Base-by-base conservation (phyloP, 345 rosid genomes). In the Cardamine occulta region DNA sequence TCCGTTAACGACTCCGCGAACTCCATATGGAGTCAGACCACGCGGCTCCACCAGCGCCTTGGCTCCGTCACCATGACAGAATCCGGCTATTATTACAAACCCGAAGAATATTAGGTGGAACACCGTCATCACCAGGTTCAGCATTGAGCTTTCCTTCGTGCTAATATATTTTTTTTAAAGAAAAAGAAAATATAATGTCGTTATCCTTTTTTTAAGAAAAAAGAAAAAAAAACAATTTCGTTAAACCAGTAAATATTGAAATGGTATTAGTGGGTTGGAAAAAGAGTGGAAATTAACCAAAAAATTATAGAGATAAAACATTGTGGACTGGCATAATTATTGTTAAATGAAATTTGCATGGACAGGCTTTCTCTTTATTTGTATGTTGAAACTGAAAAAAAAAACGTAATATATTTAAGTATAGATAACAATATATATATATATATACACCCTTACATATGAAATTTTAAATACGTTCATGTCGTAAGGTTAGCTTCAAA, bases 121-220 rank as follows among this genome's bases (percentile, higher is more conserved):
- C 74, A 86, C 82, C 57, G 98, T 93, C 93, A 93, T 93, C 11
- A 87, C 70, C 13, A 89, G 80, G 86, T 93, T 93, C 86, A 91
- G 40, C 54, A 81, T 80, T 6, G 98, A 93, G 83, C 97, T 89
- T 66, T 93, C 94, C 88, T 91, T 93, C 49, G 98, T 93, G 75
- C 98, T 72, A 17, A n/a, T 23, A 57, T 31, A 2, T 3, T 48
- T 47, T 8, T 18, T 55, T 53, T 13, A n/a, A 13, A 18, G 13
- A 12, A 48, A 0, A 31, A 31, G 32, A n/a, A 51, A 55, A 8
- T 3, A 24, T 54, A 12, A 11, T 12, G 24, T 24, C 28, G 59
- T 19, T 3, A 51, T 51, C 28, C 13, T 51, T 18, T 49, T 49
- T 6, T 44, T 19, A 19, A 19, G 4, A 28, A 3, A 24, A 24